Conservation (phyloP, 2,329 filamentous ascomycete genomes). For the Aspergillus neotritici region DNA sequence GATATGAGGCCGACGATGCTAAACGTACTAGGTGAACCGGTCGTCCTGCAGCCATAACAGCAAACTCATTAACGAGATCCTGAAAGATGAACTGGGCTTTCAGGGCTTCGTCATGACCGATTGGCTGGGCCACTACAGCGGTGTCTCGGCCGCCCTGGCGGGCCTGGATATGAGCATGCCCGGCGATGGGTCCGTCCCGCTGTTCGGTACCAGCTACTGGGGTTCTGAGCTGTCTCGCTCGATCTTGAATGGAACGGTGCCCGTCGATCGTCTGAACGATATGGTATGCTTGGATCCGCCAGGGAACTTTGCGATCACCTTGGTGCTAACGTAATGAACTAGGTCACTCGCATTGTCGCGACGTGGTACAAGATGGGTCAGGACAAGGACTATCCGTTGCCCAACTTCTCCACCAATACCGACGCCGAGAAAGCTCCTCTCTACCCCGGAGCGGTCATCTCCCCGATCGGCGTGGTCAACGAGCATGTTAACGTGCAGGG, state of each 20-base stretch:
- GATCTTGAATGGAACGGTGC: conserved; percentile 54
- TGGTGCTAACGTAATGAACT: conserved; percentile 8
- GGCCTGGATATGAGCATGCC: conserved; percentile 69
- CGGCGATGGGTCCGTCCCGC: conserved; percentile 50
- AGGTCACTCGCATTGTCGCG: conserved; percentile 53
- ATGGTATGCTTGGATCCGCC: conserved; percentile 28
- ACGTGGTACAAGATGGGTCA: conserved; percentile 54
- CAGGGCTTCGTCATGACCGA: conserved; percentile 67
- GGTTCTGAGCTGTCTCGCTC: conserved; percentile 51
- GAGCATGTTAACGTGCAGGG: conserved; percentile 58
- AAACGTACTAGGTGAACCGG: conserved; percentile 52
- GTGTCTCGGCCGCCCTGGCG: conserved; percentile 54
- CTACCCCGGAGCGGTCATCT: conserved; percentile 55
- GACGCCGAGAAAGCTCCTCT: conserved; percentile 50
- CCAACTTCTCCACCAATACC: conserved; percentile 58
- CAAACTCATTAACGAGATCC: conserved; percentile 61
- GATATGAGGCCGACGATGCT: background rate
- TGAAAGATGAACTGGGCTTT: conserved; percentile 70
- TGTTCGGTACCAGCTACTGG: conserved; percentile 52
- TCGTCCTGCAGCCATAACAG: conserved; percentile 64
- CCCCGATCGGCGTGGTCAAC: conserved; percentile 60
- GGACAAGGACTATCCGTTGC: conserved; percentile 51
- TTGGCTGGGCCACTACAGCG: conserved; percentile 60
- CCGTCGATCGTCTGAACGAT: conserved; percentile 51
- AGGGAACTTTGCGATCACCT: background rate